A percentile compares a stretch with the other conserved stretches of the same genome.
These are phyloP conservation scores for Solanum megistacrolobum DNA, from an alignment of 257 asterid genomes.

Conservation along the genomic window DNA sequence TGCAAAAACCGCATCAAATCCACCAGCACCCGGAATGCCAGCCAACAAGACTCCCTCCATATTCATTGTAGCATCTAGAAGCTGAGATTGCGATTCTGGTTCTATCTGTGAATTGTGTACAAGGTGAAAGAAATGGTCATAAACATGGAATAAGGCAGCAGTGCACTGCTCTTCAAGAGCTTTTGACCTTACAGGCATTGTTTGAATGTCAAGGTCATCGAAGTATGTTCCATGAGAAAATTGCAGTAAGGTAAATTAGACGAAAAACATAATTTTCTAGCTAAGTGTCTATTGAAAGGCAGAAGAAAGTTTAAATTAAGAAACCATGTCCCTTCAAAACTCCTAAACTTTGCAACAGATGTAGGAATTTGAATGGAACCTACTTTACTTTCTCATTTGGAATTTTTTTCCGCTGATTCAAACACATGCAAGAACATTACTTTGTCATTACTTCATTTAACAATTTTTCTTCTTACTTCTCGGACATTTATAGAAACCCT, in stretches of 20 bases:
- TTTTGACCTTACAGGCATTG: background rate
- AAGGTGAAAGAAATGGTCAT: constrained; percentile 1
- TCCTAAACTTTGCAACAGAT: background rate
- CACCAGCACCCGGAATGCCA: constrained; percentile 99
- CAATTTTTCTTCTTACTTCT: background rate
- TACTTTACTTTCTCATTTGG: background rate
- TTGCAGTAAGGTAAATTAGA: background rate
- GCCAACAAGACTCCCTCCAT: constrained; percentile 76
- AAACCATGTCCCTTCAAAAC: background rate
- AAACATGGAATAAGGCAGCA: background rate
- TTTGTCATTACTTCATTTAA: background rate
- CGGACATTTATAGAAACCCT: background rate
- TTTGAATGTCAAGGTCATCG: background rate
- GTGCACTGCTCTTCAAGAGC: background rate
- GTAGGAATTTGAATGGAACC: background rate
- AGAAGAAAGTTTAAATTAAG: background rate
- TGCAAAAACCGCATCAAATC: constrained; percentile 91
- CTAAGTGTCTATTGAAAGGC: background rate
- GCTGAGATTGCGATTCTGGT: constrained; percentile 83
- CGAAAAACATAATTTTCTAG: background rate
- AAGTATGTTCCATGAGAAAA: background rate
- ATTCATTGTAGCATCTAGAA: constrained; percentile 69
- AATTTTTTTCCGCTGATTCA: background rate
- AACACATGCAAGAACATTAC: background rate
- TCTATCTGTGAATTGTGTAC: constrained; percentile 52